phyloP scores from a whole-genome alignment of 2,329 filamentous ascomycete genomes.

The Neofusicoccum laricinum region DNA sequence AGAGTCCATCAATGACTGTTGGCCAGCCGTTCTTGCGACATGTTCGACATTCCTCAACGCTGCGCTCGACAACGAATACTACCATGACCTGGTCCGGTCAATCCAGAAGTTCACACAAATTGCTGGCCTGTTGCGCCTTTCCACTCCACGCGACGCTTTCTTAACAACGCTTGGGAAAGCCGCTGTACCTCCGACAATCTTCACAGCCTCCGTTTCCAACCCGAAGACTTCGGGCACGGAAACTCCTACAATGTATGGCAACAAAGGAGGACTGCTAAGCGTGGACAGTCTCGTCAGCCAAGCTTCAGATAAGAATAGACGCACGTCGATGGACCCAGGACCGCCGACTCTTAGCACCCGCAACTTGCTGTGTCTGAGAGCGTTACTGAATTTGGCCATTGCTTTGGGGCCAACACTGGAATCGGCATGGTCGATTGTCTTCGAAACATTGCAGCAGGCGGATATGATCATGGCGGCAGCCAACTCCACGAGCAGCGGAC shows the following conservation, averaged over 20 bases:
- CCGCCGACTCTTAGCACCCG: slow-evolving; percentile 65
- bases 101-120: slow-evolving; percentile 97
- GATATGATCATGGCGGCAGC: slow-evolving; percentile 71
- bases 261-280: slow-evolving; percentile 69
- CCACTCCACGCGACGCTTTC: slow-evolving; percentile 88
- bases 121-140: slow-evolving; percentile 78
- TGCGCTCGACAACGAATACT: slow-evolving; percentile 87
- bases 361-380: slow-evolving; percentile 85
- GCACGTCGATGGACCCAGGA: slow-evolving; percentile 53
- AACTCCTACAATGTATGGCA: slow-evolving; percentile 60
- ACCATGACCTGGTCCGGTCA: slow-evolving; percentile 84
- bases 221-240: slow-evolving; percentile 47
- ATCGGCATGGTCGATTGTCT: slow-evolving; percentile 81
- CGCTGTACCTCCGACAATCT: slow-evolving; percentile 76
- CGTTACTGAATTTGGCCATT: slow-evolving; percentile 91
- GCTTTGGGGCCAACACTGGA: slow-evolving; percentile 86
- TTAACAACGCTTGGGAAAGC: slow-evolving; percentile 91
- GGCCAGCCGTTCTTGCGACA: slow-evolving; percentile 91
- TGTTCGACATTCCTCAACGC: slow-evolving; percentile 95
- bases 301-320: slow-evolving; percentile 60
- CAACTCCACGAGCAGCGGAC: slow-evolving; percentile 22
- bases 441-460: slow-evolving; percentile 89
- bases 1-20: slow-evolving; percentile 83
- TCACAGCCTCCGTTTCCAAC: slow-evolving; percentile 39
- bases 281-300: slow-evolving; percentile 68